phyloP scores from a whole-genome alignment of 1,139 yeast species.

The Candida sanyaensis region DNA sequence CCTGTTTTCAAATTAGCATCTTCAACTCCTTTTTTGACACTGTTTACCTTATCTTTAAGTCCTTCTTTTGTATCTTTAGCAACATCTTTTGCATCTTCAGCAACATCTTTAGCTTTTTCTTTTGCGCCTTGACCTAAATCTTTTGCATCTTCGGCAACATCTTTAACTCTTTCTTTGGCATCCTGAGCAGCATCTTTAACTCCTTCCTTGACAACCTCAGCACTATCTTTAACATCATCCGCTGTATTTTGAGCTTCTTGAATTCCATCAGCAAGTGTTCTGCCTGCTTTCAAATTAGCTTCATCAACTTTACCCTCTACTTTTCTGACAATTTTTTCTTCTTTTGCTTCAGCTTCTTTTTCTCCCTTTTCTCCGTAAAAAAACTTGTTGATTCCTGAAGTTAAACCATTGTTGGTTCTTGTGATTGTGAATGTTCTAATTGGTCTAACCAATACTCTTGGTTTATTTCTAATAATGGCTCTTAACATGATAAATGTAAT shows the following conservation, averaged over 20 bases:
- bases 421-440: not conserved
- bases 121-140: too few species aligned
- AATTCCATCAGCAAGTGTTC: conserved; percentile 6
- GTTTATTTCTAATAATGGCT: not conserved
- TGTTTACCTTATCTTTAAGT: too few species aligned
- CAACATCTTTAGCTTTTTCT: too few species aligned
- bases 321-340: not conserved
- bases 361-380: conserved; percentile 12
- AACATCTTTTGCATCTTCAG: too few species aligned
- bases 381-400: not conserved
- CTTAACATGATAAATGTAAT: not conserved
- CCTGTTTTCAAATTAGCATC: not conserved
- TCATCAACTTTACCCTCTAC: conserved; percentile 7
- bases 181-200: conserved; percentile 4
- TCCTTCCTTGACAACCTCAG: not conserved
- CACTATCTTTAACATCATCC: not conserved
- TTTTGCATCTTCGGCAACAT: too few species aligned
- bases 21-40: too few species aligned
- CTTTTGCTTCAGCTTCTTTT: not conserved
- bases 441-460: not conserved
- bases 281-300: conserved; percentile 1
- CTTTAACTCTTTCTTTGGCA: not conserved
- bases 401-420: not conserved
- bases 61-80: too few species aligned
- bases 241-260: conserved; percentile 9